Evolutionary conservation across 2,329 filamentous ascomycete genomes (phyloP).

Genomic region (Teratosphaeria pseudoeucalypti): DNA sequence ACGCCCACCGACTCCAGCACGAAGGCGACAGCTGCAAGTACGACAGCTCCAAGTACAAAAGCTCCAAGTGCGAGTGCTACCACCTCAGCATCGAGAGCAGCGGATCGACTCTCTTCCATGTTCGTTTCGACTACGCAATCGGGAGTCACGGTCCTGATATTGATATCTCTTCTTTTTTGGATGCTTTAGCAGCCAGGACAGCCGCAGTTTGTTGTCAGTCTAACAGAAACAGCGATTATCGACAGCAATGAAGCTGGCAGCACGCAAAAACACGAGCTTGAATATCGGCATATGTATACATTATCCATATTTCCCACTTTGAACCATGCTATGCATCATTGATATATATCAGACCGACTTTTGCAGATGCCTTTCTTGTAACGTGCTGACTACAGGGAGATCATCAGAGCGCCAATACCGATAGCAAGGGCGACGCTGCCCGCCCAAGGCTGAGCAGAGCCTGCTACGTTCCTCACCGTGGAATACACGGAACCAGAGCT

Average conservation of each 20-base stretch:
- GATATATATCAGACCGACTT: neutral
- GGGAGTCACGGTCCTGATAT: neutral
- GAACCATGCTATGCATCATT: neutral
- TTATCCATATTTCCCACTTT: neutral
- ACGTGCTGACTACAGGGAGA: neutral
- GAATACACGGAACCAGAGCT: neutral
- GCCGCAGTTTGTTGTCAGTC: neutral
- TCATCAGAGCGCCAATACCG: neutral
- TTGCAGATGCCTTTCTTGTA: neutral
- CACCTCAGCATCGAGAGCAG: neutral
- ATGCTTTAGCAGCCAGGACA: neutral
- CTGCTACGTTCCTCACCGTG: neutral
- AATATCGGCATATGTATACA: neutral
- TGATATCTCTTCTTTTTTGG: neutral
- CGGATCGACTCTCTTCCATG: neutral
- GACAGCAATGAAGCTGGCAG: neutral
- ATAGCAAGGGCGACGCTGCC: neutral
- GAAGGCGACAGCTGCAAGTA: neutral
- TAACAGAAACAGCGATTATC: neutral
- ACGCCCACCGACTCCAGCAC: neutral
- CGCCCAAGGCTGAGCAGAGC: neutral
- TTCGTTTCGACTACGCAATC: neutral
- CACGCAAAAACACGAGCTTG: neutral
- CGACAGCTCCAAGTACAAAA: neutral
- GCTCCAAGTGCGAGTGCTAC: neutral